Conservation (phyloP, 148 eudicot genomes). For the Dysphania ambrosioides region DNA sequence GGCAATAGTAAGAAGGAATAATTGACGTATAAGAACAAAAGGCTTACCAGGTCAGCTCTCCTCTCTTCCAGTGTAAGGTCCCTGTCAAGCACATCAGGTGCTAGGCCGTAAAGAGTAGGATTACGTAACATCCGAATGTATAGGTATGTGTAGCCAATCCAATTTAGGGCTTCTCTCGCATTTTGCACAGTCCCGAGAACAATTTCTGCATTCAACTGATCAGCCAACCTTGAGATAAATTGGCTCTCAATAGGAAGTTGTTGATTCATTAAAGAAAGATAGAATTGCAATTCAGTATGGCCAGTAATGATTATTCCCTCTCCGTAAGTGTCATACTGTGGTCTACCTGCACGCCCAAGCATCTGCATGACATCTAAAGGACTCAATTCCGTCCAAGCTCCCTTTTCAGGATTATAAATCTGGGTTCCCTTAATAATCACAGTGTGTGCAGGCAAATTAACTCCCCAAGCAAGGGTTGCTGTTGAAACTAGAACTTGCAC, state of each 20-base stretch:
- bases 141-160: slow-evolving; percentile 83
- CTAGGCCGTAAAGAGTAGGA: slow-evolving; percentile 68
- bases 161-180: slow-evolving; percentile 85
- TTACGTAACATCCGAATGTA: slow-evolving; percentile 81
- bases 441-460: slow-evolving; percentile 67
- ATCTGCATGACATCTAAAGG: slow-evolving; percentile 85
- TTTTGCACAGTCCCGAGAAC: slow-evolving; percentile 93
- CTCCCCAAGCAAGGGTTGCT: slow-evolving; percentile 85
- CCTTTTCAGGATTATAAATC: slow-evolving; percentile 74
- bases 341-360: slow-evolving; percentile 88
- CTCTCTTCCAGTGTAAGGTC: slow-evolving; percentile 62
- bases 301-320: slow-evolving; percentile 80
- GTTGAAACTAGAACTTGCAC: slow-evolving; percentile 79
- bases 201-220: slow-evolving; percentile 93
- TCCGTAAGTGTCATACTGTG: slow-evolving; percentile 70
- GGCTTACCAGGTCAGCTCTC: slow-evolving; percentile 81
- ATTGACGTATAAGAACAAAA: slow-evolving; percentile 6
- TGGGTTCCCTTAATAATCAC: slow-evolving; percentile 84
- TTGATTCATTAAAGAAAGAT: slow-evolving; percentile 71
- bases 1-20: neutral
- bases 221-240: slow-evolving; percentile 69
- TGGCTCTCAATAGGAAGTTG: slow-evolving; percentile 84
- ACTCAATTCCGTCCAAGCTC: slow-evolving; percentile 81
- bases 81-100: slow-evolving; percentile 46
- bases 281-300: slow-evolving; percentile 64